Evolutionary conservation across 2,329 filamentous ascomycete genomes (phyloP).

Genomic region (Colletotrichum shisoi): DNA sequence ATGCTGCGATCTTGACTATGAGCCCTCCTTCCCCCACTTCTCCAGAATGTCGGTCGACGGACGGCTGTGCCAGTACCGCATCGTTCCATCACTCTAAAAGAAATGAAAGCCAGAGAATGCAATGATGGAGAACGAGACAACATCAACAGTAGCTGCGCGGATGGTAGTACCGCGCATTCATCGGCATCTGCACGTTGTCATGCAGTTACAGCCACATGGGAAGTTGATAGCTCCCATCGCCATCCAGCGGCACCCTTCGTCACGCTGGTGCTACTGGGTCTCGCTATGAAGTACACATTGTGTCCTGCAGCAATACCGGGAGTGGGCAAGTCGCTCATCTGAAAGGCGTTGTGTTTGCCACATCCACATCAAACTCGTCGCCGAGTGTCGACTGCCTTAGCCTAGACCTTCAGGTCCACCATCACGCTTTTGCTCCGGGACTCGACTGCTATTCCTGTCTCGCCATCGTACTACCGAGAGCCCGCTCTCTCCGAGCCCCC

Average conservation of each 20-base stretch:
- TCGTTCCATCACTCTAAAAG: background rate
- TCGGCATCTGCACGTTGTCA: conserved; percentile 24
- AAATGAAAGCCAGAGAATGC: conserved; percentile 20
- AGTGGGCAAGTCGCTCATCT: conserved; percentile 12
- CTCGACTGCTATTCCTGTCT: conserved; percentile 35
- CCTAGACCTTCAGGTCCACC: conserved; percentile 25
- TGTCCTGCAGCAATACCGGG: conserved; percentile 6
- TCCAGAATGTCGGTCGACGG: conserved; percentile 15
- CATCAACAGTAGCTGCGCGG: conserved; percentile 6
- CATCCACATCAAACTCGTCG: conserved; percentile 9
- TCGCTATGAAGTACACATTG: conserved; percentile 3
- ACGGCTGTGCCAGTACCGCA: background rate
- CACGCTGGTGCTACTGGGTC: background rate
- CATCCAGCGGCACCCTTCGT: conserved; percentile 1
- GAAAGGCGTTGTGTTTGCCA: conserved; percentile 20
- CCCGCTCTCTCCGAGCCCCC: conserved; percentile 4
- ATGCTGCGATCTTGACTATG: conserved; percentile 11
- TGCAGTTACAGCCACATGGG: conserved; percentile 21
- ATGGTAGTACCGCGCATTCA: conserved; percentile 6
- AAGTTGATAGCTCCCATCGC: background rate
- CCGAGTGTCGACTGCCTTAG: conserved; percentile 8
- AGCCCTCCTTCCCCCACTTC: background rate
- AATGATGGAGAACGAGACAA: conserved; percentile 5
- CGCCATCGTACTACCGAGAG: conserved; percentile 19
- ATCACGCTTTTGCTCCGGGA: conserved; percentile 14